A percentile compares a stretch with the other conserved stretches of the same genome.
phyloP scores from a whole-genome alignment of 1,284 basidiomycete genomes.

The Paramarasmius palmivorus region DNA sequence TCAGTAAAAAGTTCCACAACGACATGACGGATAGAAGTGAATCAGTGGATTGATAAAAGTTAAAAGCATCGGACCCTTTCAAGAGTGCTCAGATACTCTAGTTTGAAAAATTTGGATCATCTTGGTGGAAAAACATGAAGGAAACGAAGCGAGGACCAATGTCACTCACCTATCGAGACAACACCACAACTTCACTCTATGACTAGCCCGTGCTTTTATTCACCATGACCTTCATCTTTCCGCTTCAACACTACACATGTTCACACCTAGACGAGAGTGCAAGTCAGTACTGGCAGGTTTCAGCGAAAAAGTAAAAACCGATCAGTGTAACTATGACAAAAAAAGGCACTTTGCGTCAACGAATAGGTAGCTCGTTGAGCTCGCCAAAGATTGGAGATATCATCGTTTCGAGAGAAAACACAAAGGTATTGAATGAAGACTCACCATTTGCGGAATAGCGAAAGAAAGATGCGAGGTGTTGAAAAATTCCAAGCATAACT shows the following conservation, averaged over 20 bases:
- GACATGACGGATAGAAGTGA: constrained; percentile 21
- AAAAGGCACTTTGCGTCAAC: constrained; percentile 49
- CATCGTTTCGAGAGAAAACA: constrained; percentile 49
- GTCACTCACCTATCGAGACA: constrained; percentile 16
- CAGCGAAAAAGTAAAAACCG: constrained; percentile 37
- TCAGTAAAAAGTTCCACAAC: neutral
- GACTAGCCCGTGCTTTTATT: no score
- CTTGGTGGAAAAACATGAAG: constrained; percentile 29
- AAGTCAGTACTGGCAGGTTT: constrained; percentile 10
- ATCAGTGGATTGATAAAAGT: constrained; percentile 67
- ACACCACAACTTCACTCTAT: no score
- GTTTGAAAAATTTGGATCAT: constrained; percentile 78
- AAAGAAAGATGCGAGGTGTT: neutral
- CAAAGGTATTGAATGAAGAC: neutral
- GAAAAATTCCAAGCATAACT: neutral
- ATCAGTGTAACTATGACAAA: constrained; percentile 92
- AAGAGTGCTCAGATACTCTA: constrained; percentile 81
- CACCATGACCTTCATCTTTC: no score
- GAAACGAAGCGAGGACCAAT: constrained; percentile 4
- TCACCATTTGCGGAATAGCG: neutral
- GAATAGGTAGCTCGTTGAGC: constrained; percentile 52
- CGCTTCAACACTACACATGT: no score
- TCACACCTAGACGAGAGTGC: neutral
- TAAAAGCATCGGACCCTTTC: constrained; percentile 68
- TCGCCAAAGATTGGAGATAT: constrained; percentile 47